Evolutionary conservation across 176 grass and related monocot genomes (phyloP).

Genomic region (Triticum turgidum): DNA sequence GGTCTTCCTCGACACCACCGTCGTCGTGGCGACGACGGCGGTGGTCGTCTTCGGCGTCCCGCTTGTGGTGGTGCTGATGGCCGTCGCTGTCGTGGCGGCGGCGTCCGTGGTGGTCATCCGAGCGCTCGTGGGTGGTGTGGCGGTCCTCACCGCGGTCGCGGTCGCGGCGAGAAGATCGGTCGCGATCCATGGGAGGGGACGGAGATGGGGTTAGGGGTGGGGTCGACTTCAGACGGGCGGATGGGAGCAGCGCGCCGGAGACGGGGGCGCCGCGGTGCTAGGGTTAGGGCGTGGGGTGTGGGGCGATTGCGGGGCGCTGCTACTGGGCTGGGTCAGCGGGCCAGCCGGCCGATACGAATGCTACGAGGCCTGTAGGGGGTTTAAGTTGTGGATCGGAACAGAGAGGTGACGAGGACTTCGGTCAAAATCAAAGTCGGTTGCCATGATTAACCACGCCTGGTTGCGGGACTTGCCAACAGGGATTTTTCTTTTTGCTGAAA

Average conservation of each 20-base stretch:
- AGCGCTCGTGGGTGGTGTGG: conserved; percentile 36
- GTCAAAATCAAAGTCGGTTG: too few relatives aligned
- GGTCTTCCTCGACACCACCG: conserved; percentile 29
- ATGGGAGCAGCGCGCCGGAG: background rate
- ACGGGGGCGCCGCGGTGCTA: background rate
- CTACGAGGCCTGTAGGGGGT: too few relatives aligned
- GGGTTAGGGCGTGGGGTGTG: conserved; percentile 2
- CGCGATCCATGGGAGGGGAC: conserved; percentile 50
- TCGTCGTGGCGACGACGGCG: background rate
- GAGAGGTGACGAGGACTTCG: too few relatives aligned
- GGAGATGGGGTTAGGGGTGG: conserved; percentile 33
- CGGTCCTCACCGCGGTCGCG: conserved; percentile 32
- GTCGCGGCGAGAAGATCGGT: conserved; percentile 35
- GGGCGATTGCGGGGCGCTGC: background rate
- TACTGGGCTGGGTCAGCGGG: background rate
- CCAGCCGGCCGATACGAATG: too few relatives aligned
- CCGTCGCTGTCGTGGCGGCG: conserved; percentile 19
- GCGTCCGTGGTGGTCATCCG: conserved; percentile 36
- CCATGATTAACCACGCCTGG: too few relatives aligned
- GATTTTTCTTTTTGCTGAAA: too few relatives aligned
- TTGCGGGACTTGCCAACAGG: too few relatives aligned
- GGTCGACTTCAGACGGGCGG: background rate
- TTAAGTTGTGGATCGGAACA: too few relatives aligned
- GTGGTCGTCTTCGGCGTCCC: conserved; percentile 20
- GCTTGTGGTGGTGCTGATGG: conserved; percentile 22